phyloP scores from a whole-genome alignment of 441 rosid species.

The Omphalea diandra region DNA sequence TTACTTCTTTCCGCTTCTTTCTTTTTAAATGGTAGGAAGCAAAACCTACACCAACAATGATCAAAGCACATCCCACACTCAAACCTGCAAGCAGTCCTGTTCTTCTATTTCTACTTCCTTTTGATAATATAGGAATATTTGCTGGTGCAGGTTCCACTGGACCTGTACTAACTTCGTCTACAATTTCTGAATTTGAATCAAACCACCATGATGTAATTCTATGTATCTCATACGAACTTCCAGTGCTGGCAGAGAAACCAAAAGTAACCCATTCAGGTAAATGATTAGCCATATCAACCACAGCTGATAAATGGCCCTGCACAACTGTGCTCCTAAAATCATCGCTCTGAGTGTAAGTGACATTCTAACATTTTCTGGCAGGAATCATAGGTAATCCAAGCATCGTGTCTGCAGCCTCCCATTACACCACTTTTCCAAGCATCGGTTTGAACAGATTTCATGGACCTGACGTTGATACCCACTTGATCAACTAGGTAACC shows the following conservation, averaged over 20 bases:
- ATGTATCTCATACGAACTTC: neutral
- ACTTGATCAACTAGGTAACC: conserved; percentile 12
- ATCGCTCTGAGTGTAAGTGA: neutral
- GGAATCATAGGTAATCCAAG: conserved; percentile 29
- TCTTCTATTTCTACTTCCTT: neutral
- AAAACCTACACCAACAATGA: neutral
- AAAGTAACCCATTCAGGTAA: conserved; percentile 36
- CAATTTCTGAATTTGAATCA: conserved; percentile 26
- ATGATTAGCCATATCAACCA: neutral
- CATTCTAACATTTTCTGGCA: conserved; percentile 22
- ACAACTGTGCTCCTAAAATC: neutral
- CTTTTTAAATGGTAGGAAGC: neutral
- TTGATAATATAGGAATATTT: neutral
- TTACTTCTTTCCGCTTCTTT: neutral
- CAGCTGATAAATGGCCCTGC: conserved; percentile 3
- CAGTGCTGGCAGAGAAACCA: conserved; percentile 39
- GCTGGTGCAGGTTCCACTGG: conserved; percentile 8
- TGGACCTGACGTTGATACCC: conserved; percentile 34
- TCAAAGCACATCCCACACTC: neutral
- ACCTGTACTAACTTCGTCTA: neutral
- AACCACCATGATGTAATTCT: conserved; percentile 33
- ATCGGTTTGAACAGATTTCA: conserved; percentile 11
- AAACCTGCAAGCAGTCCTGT: neutral
- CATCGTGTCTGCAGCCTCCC: conserved; percentile 15
- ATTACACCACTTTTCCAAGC: conserved; percentile 22